Base-by-base conservation (phyloP, 73 alveolate genomes). In the Uronychia setigera region DNA sequence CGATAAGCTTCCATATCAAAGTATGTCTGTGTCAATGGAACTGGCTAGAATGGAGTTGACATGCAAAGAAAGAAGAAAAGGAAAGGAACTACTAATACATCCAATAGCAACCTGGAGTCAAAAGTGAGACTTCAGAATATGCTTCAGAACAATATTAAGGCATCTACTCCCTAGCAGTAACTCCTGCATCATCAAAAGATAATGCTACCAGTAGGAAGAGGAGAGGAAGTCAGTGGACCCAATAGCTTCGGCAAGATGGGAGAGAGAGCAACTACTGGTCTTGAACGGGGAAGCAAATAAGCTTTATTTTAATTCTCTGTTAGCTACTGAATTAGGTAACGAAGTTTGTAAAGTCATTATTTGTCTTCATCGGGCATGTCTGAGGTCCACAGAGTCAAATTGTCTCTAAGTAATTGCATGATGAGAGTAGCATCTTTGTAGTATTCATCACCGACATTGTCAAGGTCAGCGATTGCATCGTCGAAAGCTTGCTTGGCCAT, bases 381-480 rank as follows among this genome's bases (percentile, higher is more conserved):
- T 58, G 94, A 80, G 78, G 94, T 93, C 98, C 98, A 94, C 30
- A 94, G 85, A 32, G 97, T 85, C 78, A 94, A 81, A 92, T 96
- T 96, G 79, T 96, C 99, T 89, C 98, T 93, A 35, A 89, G 58
- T 74, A 95, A 88, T 75, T 96, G 95, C 93, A 96, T 87, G 30
- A 96, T 96, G 46, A 95, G 82, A 30, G 98, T 89, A 57, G 98
- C 92, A 81, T 96, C 99, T 84, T 96, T 96, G 91, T 94, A 94
- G 82, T 89, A 90, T 46, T 92, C 98, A 82, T 95, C 98, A 74
- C 90, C 90, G 74, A 93, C 91, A 80, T 94, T 89, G 80, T 96
- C 99, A 59, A 96, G 91, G 75, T 96, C 98, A 26, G 95, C 97
- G 80, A 94, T 95, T 59, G 98, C 92, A 29, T 90, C 95, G 35